A percentile compares a stretch with the other conserved stretches of the same genome.
Conservation (phyloP, 2,329 filamentous ascomycete genomes). For the Diplocarpon rosae region DNA sequence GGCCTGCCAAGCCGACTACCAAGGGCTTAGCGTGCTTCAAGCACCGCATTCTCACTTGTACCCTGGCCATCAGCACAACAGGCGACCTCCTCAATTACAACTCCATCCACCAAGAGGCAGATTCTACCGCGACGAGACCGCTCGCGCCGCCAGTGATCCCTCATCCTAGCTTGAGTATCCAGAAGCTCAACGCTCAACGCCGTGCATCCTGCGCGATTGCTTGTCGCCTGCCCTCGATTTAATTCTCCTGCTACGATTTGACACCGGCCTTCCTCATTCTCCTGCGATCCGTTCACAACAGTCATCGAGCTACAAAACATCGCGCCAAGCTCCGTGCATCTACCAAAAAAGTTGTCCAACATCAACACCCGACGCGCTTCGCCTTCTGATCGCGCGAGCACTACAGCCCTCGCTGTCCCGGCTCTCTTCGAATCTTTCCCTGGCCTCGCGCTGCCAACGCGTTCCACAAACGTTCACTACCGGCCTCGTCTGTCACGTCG, state of each 20-base stretch:
- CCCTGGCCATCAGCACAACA: neutral
- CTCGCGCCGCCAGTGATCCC: constrained; percentile 10
- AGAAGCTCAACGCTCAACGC: constrained; percentile 15
- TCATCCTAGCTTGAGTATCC: constrained; percentile 2
- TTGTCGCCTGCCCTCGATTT: constrained; percentile 9
- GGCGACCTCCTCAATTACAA: neutral
- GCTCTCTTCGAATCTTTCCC: neutral
- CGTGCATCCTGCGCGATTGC: constrained; percentile 13
- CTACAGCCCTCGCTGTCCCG: constrained; percentile 7
- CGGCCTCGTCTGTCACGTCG: constrained; percentile 11
- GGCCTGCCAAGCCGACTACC: no score
- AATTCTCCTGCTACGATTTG: neutral
- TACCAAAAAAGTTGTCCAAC: constrained; percentile 22
- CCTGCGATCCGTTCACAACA: constrained; percentile 10
- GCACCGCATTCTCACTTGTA: neutral
- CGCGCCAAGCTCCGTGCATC: constrained; percentile 26
- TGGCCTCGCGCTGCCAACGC: constrained; percentile 7
- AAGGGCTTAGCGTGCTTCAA: constrained; percentile 1
- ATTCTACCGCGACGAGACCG: constrained; percentile 15
- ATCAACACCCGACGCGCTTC: constrained; percentile 25
- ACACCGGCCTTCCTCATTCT: neutral
- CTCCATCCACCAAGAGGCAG: constrained; percentile 4
- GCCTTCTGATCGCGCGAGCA: constrained; percentile 18
- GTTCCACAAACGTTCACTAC: constrained; percentile 13
- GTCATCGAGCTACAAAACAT: constrained; percentile 11